These are phyloP conservation scores for Rosa lucieae DNA, from an alignment of 306 rosid genomes.

Conservation along the genomic window DNA sequence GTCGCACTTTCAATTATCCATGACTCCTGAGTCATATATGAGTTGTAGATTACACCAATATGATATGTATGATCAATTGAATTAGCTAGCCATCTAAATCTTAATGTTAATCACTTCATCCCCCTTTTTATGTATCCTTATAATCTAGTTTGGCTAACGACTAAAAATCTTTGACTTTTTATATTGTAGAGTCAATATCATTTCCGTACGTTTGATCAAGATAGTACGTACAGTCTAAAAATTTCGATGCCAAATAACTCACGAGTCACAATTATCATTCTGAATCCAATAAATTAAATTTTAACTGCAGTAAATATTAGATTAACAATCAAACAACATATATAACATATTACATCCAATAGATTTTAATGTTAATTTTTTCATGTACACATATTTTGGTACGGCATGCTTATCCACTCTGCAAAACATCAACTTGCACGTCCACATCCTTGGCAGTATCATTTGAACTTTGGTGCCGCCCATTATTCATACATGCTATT, in stretches of 20 bases:
- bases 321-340: background rate
- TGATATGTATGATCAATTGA: background rate
- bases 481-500: background rate
- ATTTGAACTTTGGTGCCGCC: slow-evolving; percentile 12
- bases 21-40: background rate
- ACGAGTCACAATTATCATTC: background rate
- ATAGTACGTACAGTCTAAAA: background rate
- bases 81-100: background rate
- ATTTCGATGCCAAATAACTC: background rate
- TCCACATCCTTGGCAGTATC: background rate
- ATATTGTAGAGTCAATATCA: background rate
- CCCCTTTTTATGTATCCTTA: background rate
- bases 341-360: background rate
- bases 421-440: background rate
- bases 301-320: background rate
- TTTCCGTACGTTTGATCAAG: background rate
- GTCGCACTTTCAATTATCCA: background rate
- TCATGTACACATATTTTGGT: background rate
- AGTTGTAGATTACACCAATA: background rate
- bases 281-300: background rate
- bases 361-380: background rate
- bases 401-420: background rate
- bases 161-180: background rate
- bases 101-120: background rate
- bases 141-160: background rate